Conservation (phyloP, 139 green algal genomes). For the Haematococcus lacustris region DNA sequence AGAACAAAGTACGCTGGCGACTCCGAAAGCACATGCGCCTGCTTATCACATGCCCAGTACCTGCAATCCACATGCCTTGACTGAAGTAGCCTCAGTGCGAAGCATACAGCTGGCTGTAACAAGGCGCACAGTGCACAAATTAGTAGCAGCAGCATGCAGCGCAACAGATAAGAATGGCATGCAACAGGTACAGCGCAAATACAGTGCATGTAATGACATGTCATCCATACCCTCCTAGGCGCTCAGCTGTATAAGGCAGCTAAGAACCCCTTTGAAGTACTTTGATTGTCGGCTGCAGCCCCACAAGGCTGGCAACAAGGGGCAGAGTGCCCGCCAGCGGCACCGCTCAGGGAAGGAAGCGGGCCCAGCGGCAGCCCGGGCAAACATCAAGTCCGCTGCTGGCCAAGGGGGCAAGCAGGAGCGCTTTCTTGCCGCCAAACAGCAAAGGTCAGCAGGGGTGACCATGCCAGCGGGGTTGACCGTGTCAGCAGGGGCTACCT, state of each 20-base stretch:
- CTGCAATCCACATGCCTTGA: neutral
- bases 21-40: neutral
- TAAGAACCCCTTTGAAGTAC: neutral
- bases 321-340: conserved; percentile 63
- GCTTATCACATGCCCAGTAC: neutral
- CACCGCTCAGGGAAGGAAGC: conserved; percentile 47
- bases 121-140: neutral
- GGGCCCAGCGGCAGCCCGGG: neutral
- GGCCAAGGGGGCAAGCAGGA: conserved; percentile 38
- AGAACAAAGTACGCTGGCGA: conserved; percentile 55
- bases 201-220: neutral
- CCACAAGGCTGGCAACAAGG: conserved; percentile 70
- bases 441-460: conserved; percentile 31
- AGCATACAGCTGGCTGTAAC: neutral
- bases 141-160: neutral
- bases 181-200: neutral
- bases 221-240: neutral
- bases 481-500: neutral
- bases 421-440: conserved; percentile 50
- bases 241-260: too few relatives aligned
- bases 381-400: conserved; percentile 12
- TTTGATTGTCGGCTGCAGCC: conserved; percentile 29
- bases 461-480: neutral
- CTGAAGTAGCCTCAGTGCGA: neutral
- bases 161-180: neutral